Conservation (phyloP, 306 rosid species). For the Cicer bijugum region DNA sequence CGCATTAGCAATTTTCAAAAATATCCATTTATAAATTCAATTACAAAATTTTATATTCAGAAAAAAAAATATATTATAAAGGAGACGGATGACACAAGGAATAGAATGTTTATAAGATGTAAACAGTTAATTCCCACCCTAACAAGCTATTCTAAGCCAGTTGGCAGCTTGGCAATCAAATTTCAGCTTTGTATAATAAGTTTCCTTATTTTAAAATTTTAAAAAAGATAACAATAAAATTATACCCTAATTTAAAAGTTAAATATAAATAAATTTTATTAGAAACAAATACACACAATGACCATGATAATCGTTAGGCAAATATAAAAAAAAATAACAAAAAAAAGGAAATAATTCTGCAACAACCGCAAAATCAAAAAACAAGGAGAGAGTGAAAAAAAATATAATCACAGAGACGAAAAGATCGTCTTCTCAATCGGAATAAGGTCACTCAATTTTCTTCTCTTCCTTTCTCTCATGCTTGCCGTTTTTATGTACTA, state of each 20-base stretch:
- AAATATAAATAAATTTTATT: conserved; percentile 9
- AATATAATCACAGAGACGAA: conserved; percentile 51
- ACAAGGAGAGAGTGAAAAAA: conserved; percentile 54
- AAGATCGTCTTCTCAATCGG: conserved; percentile 68
- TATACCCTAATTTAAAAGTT: conserved; percentile 9
- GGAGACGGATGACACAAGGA: conserved; percentile 39
- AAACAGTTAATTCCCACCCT: conserved; percentile 60
- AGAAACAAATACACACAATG: conserved; percentile 40
- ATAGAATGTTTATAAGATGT: conserved; percentile 45
- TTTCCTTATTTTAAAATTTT: conserved; percentile 39
- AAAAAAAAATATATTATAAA: not conserved
- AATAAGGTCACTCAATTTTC: conserved; percentile 76
- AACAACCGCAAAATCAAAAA: conserved; percentile 58
- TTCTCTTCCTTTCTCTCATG: conserved; percentile 47
- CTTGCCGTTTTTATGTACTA: conserved; percentile 43
- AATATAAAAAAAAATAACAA: conserved; percentile 51
- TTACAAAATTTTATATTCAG: not conserved
- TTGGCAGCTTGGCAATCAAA: conserved; percentile 68
- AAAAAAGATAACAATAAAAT: not conserved
- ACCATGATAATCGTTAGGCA: conserved; percentile 47
- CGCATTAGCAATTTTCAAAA: no score
- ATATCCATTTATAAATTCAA: not conserved
- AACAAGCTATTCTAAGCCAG: conserved; percentile 80
- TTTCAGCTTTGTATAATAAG: conserved; percentile 31
- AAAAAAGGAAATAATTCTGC: conserved; percentile 45